Evolutionary conservation across 805 yeast species (phyloP), one percentile per base, ranked within the genome.

Genomic region (Metschnikowia sp.): DNA sequence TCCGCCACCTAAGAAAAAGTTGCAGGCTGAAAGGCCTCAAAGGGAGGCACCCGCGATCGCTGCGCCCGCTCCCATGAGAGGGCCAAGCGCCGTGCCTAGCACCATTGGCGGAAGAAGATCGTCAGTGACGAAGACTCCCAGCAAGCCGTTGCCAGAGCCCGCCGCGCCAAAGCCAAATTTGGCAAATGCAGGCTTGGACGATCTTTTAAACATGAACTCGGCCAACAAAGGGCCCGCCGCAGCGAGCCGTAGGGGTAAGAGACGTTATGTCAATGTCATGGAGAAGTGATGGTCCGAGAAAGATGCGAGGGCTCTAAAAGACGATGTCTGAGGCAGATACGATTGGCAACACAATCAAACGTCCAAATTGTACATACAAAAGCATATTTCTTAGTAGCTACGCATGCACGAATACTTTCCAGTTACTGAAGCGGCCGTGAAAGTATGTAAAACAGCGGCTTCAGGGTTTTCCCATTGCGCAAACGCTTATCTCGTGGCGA

Each of bases 1-100:
- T 3, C 92, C 96, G 4, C 94, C 95, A 4, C 76, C 76, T 9
- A 58, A 62, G 41, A 62, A 58, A 58, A 70, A 62, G 53, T 64
- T 65, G 44, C 54, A 40, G 32, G 32, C 53, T 10, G 47, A 40
- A 10, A 49, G 40, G 12, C 40, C 45, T 2, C 36, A 48, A 39
- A 49, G 55, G 13, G 50, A 35, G 30, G 45, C 45, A 2, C 45
- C 42, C 4, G 49, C 44, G 3, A 42, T 47, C n/a, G 48, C 53
- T n/a, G 40, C 53, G 5, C 51, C 56, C 18, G 53, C 50, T 2
- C 50, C 47, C 10, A 50, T 52, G 28, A 39, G 48, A 41, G 46
- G 45, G 11, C 44, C 53, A 13, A 32, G 44, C 10, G 40, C 45
- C 3, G 31, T 39, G 15, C 26, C 47, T 29, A 10, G 36, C 34